These are phyloP conservation scores for Rhodotorula sp. DNA, from an alignment of 1,284 basidiomycete genomes.

Conservation along the genomic window DNA sequence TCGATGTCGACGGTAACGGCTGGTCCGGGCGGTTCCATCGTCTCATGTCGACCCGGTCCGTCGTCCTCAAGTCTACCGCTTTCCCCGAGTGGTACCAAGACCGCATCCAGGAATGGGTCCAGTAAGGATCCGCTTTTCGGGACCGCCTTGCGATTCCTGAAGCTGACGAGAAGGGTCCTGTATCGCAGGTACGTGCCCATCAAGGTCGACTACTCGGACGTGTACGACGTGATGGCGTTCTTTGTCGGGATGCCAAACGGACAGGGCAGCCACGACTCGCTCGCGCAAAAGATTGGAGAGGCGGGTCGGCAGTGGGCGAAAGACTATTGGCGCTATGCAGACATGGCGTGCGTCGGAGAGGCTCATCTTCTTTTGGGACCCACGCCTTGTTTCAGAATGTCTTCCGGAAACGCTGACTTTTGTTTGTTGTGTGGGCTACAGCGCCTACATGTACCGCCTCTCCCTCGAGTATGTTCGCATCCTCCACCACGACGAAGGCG, in stretches of 20 bases:
- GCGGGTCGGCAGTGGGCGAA: conserved; percentile 63
- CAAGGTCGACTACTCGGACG: conserved; percentile 53
- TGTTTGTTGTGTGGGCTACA: neutral
- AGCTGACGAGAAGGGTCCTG: neutral
- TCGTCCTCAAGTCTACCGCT: conserved; percentile 51
- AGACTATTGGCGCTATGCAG: conserved; percentile 63
- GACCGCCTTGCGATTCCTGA: no score
- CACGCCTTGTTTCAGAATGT: no score
- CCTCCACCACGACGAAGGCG: conserved; percentile 31
- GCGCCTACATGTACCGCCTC: conserved; percentile 46
- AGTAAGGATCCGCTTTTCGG: conserved; percentile 29
- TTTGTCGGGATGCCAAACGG: conserved; percentile 52
- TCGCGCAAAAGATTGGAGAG: conserved; percentile 60
- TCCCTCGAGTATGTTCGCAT: conserved; percentile 38
- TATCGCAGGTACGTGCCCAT: conserved; percentile 44
- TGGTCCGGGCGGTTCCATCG: conserved; percentile 50
- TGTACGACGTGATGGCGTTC: conserved; percentile 55
- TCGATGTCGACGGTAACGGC: conserved; percentile 56
- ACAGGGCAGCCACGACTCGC: conserved; percentile 57
- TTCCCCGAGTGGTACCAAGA: conserved; percentile 54
- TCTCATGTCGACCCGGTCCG: conserved; percentile 53
- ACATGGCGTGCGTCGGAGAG: conserved; percentile 54
- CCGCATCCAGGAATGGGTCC: conserved; percentile 51
- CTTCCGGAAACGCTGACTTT: no score
- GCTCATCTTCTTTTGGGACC: no score